A percentile compares a stretch with the other conserved stretches of the same genome.
Conservation (phyloP, 2,329 filamentous ascomycete genomes). For the Apiospora saccharicola region DNA sequence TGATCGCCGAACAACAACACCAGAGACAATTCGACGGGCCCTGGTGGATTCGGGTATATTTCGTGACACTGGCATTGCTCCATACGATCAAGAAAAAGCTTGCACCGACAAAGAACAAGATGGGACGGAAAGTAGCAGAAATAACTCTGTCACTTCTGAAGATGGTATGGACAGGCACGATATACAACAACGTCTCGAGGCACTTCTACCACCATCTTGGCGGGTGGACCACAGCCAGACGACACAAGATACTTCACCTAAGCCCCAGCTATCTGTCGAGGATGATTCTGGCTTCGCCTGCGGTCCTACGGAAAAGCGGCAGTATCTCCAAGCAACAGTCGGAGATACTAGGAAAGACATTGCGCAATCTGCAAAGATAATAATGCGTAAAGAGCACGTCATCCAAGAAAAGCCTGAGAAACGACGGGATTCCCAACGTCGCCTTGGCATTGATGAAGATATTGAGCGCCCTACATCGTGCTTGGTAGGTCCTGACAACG, state of each 20-base stretch:
- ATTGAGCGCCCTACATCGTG: neutral
- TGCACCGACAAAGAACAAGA: neutral
- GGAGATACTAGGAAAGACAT: neutral
- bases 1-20: neutral
- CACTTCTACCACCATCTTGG: conserved; percentile 7
- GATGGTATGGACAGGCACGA: neutral
- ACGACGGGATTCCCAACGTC: neutral
- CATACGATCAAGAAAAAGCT: conserved; percentile 19
- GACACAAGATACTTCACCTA: neutral
- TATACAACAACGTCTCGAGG: neutral
- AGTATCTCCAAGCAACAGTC: neutral
- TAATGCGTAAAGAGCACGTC: neutral
- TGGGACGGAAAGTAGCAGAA: neutral
- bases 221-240: neutral
- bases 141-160: neutral
- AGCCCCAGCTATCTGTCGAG: neutral
- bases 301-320: neutral
- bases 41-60: conserved; percentile 26
- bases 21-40: conserved; percentile 18
- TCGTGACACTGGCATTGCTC: conserved; percentile 24
- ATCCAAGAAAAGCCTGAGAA: neutral
- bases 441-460: neutral
- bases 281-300: neutral
- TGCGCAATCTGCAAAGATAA: neutral
- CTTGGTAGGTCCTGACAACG: neutral